Base-by-base conservation (phyloP, 352 stramenopile species). In the Phytopythium cucurbitacearum region DNA sequence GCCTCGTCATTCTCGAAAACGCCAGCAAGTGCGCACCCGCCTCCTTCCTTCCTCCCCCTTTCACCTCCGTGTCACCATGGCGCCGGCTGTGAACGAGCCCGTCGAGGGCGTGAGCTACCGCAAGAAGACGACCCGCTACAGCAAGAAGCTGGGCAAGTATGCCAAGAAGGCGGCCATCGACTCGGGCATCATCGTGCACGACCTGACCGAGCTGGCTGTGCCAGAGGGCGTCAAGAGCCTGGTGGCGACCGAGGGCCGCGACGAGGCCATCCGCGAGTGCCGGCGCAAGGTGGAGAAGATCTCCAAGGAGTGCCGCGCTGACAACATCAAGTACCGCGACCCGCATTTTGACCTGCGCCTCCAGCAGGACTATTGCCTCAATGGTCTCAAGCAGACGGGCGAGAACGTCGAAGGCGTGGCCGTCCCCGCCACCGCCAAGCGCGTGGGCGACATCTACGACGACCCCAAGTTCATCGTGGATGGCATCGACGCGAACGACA, bases 401-500 rank as follows among this genome's bases (percentile, higher is more conserved):
- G 50, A 65, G 34, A 51, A 49, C 1, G 44, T 44, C 10, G 58
- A 57, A 10, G 57, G 56, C 32, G 54, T 69, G 10, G 37, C 42
- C 3, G 35, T 34, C 6, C 67, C 67, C 0, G 57, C 43, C 7
- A 61, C 51, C 12, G 56, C 59, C 5, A 53, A 58, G n/a, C 68
- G 68, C 51, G 65, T 77, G 15, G 62, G 60, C 32, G 57, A 79
- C 16, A 61, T 79, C 44, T 79, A 59, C 40, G 64, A 79, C 42
- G 8, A 65, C 13, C 69, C 69, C 12, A 62, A 62, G 47, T 79
- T 79, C 56, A 71, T 73, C 45, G 69, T 74, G 32, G 69, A 79
- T 37, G 68, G 69, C 43, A 79, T 94, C 44, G 74, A 80, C 51
- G 68, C 79, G 3, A 55, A 54, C 46, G 85, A 94, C 61, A 70